Conservation (phyloP, 306 rosid genomes). For the Cicer chorassanicum region DNA sequence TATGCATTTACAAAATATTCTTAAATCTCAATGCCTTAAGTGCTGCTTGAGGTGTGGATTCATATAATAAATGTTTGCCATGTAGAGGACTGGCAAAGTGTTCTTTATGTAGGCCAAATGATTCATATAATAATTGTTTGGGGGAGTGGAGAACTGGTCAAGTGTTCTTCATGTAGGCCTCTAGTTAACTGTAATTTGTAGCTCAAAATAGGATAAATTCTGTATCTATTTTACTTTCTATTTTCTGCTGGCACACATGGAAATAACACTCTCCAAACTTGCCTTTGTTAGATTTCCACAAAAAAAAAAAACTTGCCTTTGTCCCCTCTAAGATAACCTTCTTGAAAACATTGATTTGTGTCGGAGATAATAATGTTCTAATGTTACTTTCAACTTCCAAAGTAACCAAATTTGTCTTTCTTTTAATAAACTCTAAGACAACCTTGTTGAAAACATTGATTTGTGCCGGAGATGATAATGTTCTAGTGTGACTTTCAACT, state of each 20-base stretch:
- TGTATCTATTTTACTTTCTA: not conserved
- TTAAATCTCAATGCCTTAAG: not conserved
- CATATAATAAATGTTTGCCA: not conserved
- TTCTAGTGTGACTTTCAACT: constrained; percentile 1
- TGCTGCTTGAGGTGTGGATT: not conserved
- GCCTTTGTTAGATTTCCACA: not conserved
- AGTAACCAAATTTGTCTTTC: constrained; percentile 28
- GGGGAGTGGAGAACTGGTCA: not conserved
- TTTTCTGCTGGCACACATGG: constrained; percentile 26
- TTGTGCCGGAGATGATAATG: not conserved
- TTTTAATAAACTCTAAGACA: constrained; percentile 26
- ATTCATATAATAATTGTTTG: not conserved
- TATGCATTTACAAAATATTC: not conserved
- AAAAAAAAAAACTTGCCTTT: not conserved
- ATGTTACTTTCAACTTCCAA: constrained; percentile 4
- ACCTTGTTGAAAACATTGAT: constrained; percentile 4
- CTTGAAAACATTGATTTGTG: constrained; percentile 7
- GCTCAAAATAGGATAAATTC: not conserved
- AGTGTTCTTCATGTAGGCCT: not conserved
- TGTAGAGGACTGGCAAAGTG: not conserved
- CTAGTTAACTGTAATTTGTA: not conserved
- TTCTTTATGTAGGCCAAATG: not conserved
- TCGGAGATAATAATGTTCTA: not conserved
- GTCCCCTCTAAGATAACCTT: constrained; percentile 5
- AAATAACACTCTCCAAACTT: not conserved